Base-by-base conservation (phyloP, 2,329 filamentous ascomycete genomes). In the Ophiostoma triangulosporum region DNA sequence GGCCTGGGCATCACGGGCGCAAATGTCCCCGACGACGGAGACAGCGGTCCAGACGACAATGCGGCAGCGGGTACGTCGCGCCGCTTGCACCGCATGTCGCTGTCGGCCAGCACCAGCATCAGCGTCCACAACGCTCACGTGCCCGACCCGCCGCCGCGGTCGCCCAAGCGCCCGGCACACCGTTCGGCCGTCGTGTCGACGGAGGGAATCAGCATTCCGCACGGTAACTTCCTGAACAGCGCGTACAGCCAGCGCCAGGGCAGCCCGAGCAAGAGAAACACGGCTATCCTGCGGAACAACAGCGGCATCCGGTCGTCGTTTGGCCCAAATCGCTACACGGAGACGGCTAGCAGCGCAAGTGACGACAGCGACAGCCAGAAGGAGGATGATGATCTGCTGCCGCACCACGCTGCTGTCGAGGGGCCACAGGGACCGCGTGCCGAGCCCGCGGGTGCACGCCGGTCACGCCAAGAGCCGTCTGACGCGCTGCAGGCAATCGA, bases 391-490 rank as follows among this genome's bases (percentile, higher is more conserved):
- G 29, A 35, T 17, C n/a, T 40, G 27, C 27, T 51, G 27, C 48
- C 46, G 48, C 38, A 32, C 14, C 31, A 33, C 26, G 31, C 33
- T 15, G 24, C 35, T 22, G 5, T 4, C 33, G 15, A 35, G 33
- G 33, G 11, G 14, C 33, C 33, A 3, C 22, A 46, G 40, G 45
- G 27, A 20, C 45, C 45, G 8, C 24, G 32, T 9, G 43, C 24
- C 3, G 48, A n/a, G 22, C 40, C 11, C 26, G 52, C 27, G 2
- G 35, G 52, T 7, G 31, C 33, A n/a, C 49, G 52, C n/a, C 49
- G 43, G 40, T 55, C 53, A 4, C 48, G 50, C 26, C 27, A 50
- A 31, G 53, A 57, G 51, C 56, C 35, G 46, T 14, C 48, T 43
- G 29, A 53, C 38, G 32, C 50, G 15, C 24, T 50, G 36, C 51